A percentile compares a stretch with the other conserved stretches of the same genome.
Evolutionary conservation across 768 basidiomycete species (phyloP).

Genomic region (Leccinum disarticulatum): DNA sequence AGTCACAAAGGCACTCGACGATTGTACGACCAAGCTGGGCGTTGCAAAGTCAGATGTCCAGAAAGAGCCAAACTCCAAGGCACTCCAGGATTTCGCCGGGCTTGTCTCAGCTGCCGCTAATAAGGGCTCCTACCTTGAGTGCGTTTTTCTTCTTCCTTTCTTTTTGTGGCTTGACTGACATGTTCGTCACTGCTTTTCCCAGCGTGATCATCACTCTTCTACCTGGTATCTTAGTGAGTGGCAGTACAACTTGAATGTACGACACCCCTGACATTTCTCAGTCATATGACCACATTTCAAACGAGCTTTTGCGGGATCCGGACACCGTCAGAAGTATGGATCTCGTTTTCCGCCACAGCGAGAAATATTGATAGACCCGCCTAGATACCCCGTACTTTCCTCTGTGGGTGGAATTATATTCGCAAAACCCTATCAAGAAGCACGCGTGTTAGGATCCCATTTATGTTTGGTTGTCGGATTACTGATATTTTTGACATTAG

Average conservation of each 20-base stretch:
- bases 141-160: not conserved
- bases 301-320: not conserved
- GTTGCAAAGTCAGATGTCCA: not conserved
- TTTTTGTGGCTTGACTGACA: not conserved
- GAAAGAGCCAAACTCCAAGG: not conserved
- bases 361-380: too few relatives aligned
- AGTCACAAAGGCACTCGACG: not conserved
- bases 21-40: not conserved
- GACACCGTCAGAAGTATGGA: constrained; percentile 4
- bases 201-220: constrained; percentile 4
- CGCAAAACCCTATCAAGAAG: not conserved
- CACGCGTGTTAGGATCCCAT: not conserved
- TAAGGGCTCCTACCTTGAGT: constrained; percentile 9
- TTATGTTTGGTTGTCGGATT: not conserved
- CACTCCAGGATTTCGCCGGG: not conserved
- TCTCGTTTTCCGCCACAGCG: too few relatives aligned
- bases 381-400: constrained; percentile 2
- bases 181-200: not conserved
- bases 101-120: not conserved
- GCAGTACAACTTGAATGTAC: not conserved
- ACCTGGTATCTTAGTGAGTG: constrained; percentile 8
- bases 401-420: not conserved
- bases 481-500: not conserved
- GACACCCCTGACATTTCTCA: not conserved
- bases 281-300: constrained; percentile 2